phyloP scores from a whole-genome alignment of 148 eudicot genomes.

The Silene latifolia region DNA sequence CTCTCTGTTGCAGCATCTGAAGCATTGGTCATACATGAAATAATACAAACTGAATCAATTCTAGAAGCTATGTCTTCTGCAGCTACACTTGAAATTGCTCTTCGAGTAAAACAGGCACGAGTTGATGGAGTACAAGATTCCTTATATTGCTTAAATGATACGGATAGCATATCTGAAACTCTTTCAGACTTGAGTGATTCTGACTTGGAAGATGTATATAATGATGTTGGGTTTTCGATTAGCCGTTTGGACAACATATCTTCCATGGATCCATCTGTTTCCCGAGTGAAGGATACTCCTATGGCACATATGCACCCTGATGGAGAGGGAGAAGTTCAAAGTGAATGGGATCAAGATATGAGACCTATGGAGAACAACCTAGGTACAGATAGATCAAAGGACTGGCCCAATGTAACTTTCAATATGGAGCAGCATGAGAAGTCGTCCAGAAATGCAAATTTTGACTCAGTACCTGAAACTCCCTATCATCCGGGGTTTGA shows the following conservation, averaged over 20 bases:
- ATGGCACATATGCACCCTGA: slow-evolving; percentile 28
- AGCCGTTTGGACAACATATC: slow-evolving; percentile 18
- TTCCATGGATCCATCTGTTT: slow-evolving; percentile 33
- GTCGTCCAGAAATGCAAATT: not conserved
- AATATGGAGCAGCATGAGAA: slow-evolving; percentile 6
- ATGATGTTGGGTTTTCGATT: slow-evolving; percentile 57
- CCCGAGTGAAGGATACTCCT: slow-evolving; percentile 65
- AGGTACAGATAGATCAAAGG: slow-evolving; percentile 4
- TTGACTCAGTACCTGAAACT: not conserved
- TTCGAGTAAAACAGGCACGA: slow-evolving; percentile 79
- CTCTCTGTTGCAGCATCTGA: slow-evolving; percentile 89
- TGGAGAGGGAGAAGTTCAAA: slow-evolving; percentile 32
- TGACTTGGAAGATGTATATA: slow-evolving; percentile 64
- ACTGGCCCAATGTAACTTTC: not conserved
- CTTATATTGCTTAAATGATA: slow-evolving; percentile 24
- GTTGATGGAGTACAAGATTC: slow-evolving; percentile 31
- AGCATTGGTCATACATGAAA: slow-evolving; percentile 64
- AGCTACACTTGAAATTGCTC: slow-evolving; percentile 67
- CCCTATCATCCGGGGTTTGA: not conserved
- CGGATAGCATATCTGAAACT: slow-evolving; percentile 29
- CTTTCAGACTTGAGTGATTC: slow-evolving; percentile 60
- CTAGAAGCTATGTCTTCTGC: slow-evolving; percentile 36
- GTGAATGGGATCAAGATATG: slow-evolving; percentile 21
- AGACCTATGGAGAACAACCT: slow-evolving; percentile 15
- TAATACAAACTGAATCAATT: slow-evolving; percentile 33